Evolutionary conservation across 129 eudicot genomes (phyloP).

Genomic region (Cynara cardunculus): DNA sequence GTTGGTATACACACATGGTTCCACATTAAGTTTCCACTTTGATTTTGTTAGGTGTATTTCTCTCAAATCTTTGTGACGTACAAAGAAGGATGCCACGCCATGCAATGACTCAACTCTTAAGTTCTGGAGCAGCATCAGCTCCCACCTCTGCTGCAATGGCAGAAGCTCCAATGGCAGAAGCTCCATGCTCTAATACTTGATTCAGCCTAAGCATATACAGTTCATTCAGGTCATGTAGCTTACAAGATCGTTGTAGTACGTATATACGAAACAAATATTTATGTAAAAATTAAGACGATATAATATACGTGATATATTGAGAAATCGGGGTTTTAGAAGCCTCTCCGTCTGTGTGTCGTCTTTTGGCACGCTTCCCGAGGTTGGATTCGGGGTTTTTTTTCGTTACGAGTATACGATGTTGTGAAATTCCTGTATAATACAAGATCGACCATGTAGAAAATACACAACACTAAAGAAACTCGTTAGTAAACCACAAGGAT

Average conservation of each 20-base stretch:
- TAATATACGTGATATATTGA: background rate
- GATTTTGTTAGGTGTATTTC: conserved; percentile 30
- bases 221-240: background rate
- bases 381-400: background rate
- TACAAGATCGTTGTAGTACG: background rate
- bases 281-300: background rate
- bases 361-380: background rate
- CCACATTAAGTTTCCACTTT: background rate
- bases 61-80: conserved; percentile 37
- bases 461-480: too few species aligned
- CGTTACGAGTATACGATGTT: background rate
- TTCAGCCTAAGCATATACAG: conserved; percentile 9
- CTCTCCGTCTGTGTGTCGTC: background rate
- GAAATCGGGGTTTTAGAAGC: background rate
- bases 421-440: background rate
- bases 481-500: too few species aligned
- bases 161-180: conserved; percentile 7
- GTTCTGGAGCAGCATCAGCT: conserved; percentile 31
- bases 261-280: background rate
- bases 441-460: too few species aligned
- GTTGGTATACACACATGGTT: background rate
- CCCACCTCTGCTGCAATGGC: conserved; percentile 7
- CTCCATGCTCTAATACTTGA: conserved; percentile 12
- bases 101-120: conserved; percentile 29
- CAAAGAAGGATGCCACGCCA: conserved; percentile 36